phyloP scores from a whole-genome alignment of 2,329 filamentous ascomycete genomes.

The Aspergillus hortae region DNA sequence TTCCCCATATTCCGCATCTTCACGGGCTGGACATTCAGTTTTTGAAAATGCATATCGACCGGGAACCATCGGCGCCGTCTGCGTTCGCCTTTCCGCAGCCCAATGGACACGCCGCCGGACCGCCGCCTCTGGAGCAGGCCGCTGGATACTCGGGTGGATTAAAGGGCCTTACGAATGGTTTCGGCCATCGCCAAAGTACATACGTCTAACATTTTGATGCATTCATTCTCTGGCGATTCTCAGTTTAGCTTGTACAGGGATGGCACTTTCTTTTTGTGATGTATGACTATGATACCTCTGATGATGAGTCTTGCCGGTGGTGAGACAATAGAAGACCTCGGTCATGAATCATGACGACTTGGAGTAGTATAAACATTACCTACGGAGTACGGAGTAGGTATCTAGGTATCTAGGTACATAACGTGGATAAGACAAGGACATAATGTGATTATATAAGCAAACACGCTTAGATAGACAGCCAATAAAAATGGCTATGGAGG shows the following conservation, averaged over 20 bases:
- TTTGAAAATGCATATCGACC: conserved; percentile 40
- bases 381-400: too few relatives aligned
- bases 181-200: conserved; percentile 38
- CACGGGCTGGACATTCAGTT: conserved; percentile 39
- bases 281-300: conserved; percentile 44
- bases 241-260: conserved; percentile 24
- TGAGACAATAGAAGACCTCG: conserved; percentile 13
- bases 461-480: neutral
- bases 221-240: conserved; percentile 14
- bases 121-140: conserved; percentile 16
- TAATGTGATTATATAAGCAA: conserved; percentile 7
- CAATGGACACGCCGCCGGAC: conserved; percentile 28
- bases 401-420: too few relatives aligned
- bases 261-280: conserved; percentile 27
- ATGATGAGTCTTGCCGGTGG: conserved; percentile 15
- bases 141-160: conserved; percentile 19
- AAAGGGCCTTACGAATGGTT: conserved; percentile 34
- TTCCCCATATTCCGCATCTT: conserved; percentile 47
- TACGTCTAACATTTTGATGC: conserved; percentile 34
- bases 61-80: conserved; percentile 26
- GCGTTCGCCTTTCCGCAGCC: conserved; percentile 18
- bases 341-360: neutral
- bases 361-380: too few relatives aligned
- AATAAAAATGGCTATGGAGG: neutral
- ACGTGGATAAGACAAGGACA: neutral